Percentiles rank a stretch among this genome's conserved stretches.
Conservation (phyloP, 2,329 filamentous ascomycete genomes). For the Pseudogymnoascus sp. region DNA sequence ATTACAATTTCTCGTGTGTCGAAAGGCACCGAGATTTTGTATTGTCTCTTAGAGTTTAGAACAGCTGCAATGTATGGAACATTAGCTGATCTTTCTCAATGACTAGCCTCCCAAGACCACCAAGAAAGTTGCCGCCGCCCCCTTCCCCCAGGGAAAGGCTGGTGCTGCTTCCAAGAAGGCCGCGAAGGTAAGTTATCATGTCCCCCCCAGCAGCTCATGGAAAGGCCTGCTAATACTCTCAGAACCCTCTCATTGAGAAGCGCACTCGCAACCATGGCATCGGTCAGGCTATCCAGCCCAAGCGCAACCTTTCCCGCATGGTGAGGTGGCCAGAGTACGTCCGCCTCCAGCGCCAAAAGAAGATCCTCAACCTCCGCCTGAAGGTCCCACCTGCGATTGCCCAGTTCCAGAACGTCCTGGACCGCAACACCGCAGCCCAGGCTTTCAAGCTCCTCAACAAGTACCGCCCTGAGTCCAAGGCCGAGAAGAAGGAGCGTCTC, state of each 20-base stretch:
- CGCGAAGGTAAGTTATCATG: slow-evolving; percentile 69
- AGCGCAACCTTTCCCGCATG: slow-evolving; percentile 93
- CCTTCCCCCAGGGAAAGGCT: slow-evolving; percentile 92
- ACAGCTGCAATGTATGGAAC: slow-evolving; percentile 72
- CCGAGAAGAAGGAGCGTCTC: slow-evolving; percentile 99
- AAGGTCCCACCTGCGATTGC: slow-evolving; percentile 97
- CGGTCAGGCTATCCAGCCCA: slow-evolving; percentile 96
- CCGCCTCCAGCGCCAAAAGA: slow-evolving; percentile 74
- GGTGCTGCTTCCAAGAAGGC: slow-evolving; percentile 76
- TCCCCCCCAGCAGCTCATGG: slow-evolving; percentile 1
- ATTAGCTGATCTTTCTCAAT: slow-evolving; percentile 39
- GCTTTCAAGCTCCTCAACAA: slow-evolving; percentile 99
- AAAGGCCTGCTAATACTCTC: slow-evolving; percentile 10
- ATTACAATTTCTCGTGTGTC: slow-evolving; percentile 29
- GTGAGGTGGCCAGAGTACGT: slow-evolving; percentile 99
- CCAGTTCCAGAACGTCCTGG: slow-evolving; percentile 95
- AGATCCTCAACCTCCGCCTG: slow-evolving; percentile 96
- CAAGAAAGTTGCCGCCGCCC: slow-evolving; percentile 97
- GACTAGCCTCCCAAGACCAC: slow-evolving; percentile 84
- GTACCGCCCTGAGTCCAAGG: slow-evolving; percentile 98
- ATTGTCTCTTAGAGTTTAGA: slow-evolving; percentile 82
- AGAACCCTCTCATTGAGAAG: slow-evolving; percentile 99
- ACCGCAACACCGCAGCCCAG: slow-evolving; percentile 94
- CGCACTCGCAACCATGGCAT: slow-evolving; percentile 96
- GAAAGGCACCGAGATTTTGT: slow-evolving; percentile 24